A percentile compares a stretch with the other conserved stretches of the same genome.
Evolutionary conservation across 805 yeast genomes (phyloP).

Genomic region (Sugiyamaella marilandica): DNA sequence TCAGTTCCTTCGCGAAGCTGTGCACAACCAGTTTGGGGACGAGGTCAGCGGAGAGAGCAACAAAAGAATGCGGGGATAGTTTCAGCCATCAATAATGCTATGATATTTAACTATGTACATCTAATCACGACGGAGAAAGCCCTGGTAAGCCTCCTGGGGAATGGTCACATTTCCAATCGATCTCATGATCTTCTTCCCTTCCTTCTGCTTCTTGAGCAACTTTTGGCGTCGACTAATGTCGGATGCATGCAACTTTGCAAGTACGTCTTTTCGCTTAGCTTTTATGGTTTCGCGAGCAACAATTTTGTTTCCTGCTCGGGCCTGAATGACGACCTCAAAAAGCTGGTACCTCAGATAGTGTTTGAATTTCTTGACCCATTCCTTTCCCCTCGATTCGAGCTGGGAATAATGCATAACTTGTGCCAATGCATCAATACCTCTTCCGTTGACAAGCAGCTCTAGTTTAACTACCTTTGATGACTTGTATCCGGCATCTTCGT

Average conservation of each 20-base stretch:
- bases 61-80: neutral
- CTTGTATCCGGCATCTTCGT: conserved; percentile 87
- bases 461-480: conserved; percentile 77
- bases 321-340: conserved; percentile 90
- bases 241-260: conserved; percentile 88
- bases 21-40: conserved; percentile 47
- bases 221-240: conserved; percentile 89
- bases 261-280: conserved; percentile 91
- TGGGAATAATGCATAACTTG: conserved; percentile 83
- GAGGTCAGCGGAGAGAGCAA: conserved; percentile 2
- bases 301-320: conserved; percentile 71
- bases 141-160: conserved; percentile 82
- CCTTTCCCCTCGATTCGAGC: conserved; percentile 66
- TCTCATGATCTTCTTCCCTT: conserved; percentile 84
- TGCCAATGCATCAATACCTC: conserved; percentile 85
- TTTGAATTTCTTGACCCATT: conserved; percentile 78
- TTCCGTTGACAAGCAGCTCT: conserved; percentile 85
- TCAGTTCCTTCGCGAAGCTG: conserved; percentile 59
- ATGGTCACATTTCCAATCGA: conserved; percentile 72
- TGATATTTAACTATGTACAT: conserved; percentile 1
- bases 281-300: conserved; percentile 90
- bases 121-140: conserved; percentile 50
- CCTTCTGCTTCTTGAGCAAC: conserved; percentile 81
- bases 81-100: neutral
- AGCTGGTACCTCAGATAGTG: conserved; percentile 75